Base-by-base conservation (phyloP, 1,139 yeast genomes). In the Lodderomyces jiufengensis region DNA sequence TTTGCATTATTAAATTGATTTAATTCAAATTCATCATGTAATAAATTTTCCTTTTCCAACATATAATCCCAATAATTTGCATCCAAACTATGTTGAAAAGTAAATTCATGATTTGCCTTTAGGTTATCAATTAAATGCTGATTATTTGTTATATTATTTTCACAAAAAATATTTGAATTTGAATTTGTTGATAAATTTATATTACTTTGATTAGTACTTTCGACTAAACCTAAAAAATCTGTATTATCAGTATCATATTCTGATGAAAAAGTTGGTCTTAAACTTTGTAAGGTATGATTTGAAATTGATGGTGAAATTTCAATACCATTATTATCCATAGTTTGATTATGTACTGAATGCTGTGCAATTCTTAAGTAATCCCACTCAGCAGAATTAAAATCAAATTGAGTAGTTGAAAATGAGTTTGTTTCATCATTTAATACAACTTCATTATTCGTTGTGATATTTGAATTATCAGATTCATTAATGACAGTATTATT, bases 231-330 rank as follows among this genome's bases (percentile, higher is more conserved):
- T 15, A 43, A 21, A 18, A 45, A 33, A 20, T 42, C 48, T 8
- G 48, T 45, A 5, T 39, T 37, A 26, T 43, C 45, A 9, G 48
- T 43, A 9, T 43, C 47, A 39, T 43, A 45, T 25, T 43, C 48
- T 3, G 44, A 32, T 11, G 44, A 33, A 31, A 45, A 43, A 8
- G 46, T 36, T 5, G 14, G 40, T 29, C 39, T 24, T 24, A 43
- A 26, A 46, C 42, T 46, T 26, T 44, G 46, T 8, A 39, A 31
- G 2, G 46, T 38, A 21, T 45, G 45, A 27, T 33, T 43, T n/a
- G 48, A 45, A 16, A 43, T 34, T 2, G 43, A 37, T 3, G 47
- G 43, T 4, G 44, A 40, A 22, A 42, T 35, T 2, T 43, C 45
- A 11, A 35, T 24, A 13, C 29, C 39, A 30, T 33, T 37, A 21